Conservation (phyloP, 78 protist genomes). For the Tieghemostelium lacteum region DNA sequence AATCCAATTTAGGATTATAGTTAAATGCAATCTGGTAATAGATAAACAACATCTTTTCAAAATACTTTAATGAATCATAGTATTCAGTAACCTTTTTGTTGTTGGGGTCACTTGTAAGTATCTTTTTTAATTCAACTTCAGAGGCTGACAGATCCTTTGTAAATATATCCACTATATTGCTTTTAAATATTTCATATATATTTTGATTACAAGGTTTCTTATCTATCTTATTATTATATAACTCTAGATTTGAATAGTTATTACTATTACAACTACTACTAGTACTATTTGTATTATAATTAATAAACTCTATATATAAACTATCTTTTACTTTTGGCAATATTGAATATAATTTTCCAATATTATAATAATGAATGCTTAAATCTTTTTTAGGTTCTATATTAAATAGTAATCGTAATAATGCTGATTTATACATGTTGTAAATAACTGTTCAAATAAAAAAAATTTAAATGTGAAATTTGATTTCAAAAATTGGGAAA, state of each 20-base stretch:
- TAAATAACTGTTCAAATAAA: neutral
- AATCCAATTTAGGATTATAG: constrained; percentile 35
- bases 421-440: constrained; percentile 50
- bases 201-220: neutral
- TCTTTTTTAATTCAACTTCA: neutral
- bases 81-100: neutral
- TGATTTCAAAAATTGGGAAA: too few species aligned
- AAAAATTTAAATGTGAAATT: neutral
- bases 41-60: constrained; percentile 20
- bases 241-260: neutral
- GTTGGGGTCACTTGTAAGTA: neutral
- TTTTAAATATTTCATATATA: neutral
- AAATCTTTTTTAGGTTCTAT: constrained; percentile 27
- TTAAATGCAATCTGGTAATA: constrained; percentile 45
- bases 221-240: neutral
- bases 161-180: neutral
- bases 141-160: neutral
- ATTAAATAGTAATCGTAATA: constrained; percentile 34
- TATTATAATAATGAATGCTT: constrained; percentile 34
- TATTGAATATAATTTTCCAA: constrained; percentile 21
- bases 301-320: constrained; percentile 28
- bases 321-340: constrained; percentile 20
- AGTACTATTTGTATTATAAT: neutral
- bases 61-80: constrained; percentile 4
- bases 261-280: neutral